These are phyloP conservation scores for Cutaneotrichosporon sp. DNA, from an alignment of 1,284 basidiomycete species.

Conservation along the genomic window DNA sequence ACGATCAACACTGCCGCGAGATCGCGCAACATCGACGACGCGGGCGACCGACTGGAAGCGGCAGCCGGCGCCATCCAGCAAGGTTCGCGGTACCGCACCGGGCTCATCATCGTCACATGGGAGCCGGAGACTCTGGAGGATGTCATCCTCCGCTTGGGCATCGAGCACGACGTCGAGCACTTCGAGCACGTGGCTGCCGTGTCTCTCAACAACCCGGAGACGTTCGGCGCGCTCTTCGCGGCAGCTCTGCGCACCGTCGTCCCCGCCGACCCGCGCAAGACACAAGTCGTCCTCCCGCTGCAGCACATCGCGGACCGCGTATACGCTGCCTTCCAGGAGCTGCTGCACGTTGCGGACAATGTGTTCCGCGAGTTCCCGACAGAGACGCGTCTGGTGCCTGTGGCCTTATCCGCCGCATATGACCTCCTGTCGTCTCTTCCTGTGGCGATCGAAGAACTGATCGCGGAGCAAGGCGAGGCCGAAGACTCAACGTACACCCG, in stretches of 20 bases:
- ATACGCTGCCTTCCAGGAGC: constrained; percentile 24
- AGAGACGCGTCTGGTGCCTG: not conserved
- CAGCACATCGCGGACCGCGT: constrained; percentile 22
- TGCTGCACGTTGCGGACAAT: constrained; percentile 21
- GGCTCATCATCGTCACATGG: constrained; percentile 44
- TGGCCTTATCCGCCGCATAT: not conserved
- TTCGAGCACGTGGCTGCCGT: constrained; percentile 33
- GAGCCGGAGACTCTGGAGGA: constrained; percentile 41
- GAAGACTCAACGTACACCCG: constrained; percentile 19
- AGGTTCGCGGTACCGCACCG: constrained; percentile 29
- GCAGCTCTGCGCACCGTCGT: constrained; percentile 21
- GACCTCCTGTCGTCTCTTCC: constrained; percentile 4
- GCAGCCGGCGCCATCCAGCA: constrained; percentile 24
- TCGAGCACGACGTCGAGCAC: constrained; percentile 24
- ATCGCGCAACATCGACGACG: constrained; percentile 33
- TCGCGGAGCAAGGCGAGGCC: constrained; percentile 6
- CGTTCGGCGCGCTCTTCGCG: constrained; percentile 34
- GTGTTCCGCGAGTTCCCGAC: constrained; percentile 12
- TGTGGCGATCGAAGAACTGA: not conserved
- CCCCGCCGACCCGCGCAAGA: constrained; percentile 22
- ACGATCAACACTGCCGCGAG: constrained; percentile 12
- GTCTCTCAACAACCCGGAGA: constrained; percentile 33
- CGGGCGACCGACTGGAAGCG: constrained; percentile 33
- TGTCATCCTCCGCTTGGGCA: constrained; percentile 32
- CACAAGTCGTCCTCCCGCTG: constrained; percentile 28